Conservation (phyloP, 768 basidiomycete genomes). For the Boletus tylopilopsis region DNA sequence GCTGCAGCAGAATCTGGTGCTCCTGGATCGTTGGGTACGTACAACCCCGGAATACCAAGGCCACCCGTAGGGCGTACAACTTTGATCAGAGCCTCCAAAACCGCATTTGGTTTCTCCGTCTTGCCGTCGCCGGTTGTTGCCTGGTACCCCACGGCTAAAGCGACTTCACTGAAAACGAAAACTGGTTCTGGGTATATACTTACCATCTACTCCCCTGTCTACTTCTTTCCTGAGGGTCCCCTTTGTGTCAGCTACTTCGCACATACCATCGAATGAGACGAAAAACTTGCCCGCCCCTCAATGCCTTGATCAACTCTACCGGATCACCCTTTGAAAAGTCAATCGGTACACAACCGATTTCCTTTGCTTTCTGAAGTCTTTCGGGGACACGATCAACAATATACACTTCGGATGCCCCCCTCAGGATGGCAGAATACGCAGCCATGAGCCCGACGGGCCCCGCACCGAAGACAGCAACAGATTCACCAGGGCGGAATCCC, state of each 20-base stretch:
- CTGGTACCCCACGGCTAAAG: conserved; percentile 38
- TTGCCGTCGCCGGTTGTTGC: conserved; percentile 51
- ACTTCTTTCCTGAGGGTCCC: background rate
- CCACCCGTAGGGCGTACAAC: no score
- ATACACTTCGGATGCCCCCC: conserved; percentile 52
- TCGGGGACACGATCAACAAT: conserved; percentile 56
- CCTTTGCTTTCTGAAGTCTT: conserved; percentile 35
- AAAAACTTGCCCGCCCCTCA: background rate
- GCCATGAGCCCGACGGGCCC: conserved; percentile 43
- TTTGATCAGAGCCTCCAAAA: conserved; percentile 41
- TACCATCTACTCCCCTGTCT: background rate
- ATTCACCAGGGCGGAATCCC: background rate
- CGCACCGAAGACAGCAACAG: background rate
- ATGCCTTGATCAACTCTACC: background rate
- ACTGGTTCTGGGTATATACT: background rate
- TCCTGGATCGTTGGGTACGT: conserved; percentile 55
- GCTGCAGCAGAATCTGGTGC: conserved; percentile 50
- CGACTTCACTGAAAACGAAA: conserved; percentile 17
- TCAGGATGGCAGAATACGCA: conserved; percentile 43
- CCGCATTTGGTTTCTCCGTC: conserved; percentile 50
- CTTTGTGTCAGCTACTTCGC: background rate
- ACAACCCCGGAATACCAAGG: conserved; percentile 54
- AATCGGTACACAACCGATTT: conserved; percentile 47
- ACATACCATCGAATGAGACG: background rate
- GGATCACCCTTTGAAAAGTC: conserved; percentile 27